Evolutionary conservation across 495 filamentous ascomycete species (phyloP), one percentile per base, ranked within the genome.

Genomic region (Annulohypoxylon bovei): DNA sequence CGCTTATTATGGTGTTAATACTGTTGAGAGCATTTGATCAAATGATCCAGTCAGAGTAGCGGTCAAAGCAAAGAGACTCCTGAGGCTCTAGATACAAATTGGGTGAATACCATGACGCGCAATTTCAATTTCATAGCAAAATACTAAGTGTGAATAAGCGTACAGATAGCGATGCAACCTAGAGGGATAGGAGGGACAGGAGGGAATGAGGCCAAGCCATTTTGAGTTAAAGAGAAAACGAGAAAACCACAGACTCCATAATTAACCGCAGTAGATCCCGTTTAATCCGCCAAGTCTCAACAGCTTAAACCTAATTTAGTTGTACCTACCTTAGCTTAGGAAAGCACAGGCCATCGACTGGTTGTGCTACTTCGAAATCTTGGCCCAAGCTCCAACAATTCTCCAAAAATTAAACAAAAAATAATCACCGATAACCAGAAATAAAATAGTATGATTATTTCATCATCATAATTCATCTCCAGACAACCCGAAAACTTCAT

Each of bases 181-280:
- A 18, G 39, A 42, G 20, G 39, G 37, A 40, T n/a, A n/a, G n/a
- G 37, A 6, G 33, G 33, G 52, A 47, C n/a, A 25, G 46, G 46
- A 62, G 18, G 44, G 44, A 20, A 14, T 42, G 3, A 35, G 33
- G 49, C 55, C 55, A 61, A 28, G 12, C 56, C 44, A 20, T 9
- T 61, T 61, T 44, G 8, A 56, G 37, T 50, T 66, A 42, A 58
- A 49, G 30, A 30, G 46, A 32, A 57, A 23, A 9, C 27, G 11
- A 35, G 30, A 35, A 6, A 49, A 16, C 14, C 28, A 6, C 12
- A 7, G 28, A 60, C 65, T 47, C 70, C 65, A 72, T 65, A 72
- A 62, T 72, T 72, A 72, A 68, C 70, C 70, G 70, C 47, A 65
- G 44, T 50, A 42, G 65, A 65, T 72, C 69, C 69, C 69, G 58